A percentile compares a stretch with the other conserved stretches of the same genome.
phyloP scores from a whole-genome alignment of 371 early-diverging fungal genomes.

The Mortierella polycephala region DNA sequence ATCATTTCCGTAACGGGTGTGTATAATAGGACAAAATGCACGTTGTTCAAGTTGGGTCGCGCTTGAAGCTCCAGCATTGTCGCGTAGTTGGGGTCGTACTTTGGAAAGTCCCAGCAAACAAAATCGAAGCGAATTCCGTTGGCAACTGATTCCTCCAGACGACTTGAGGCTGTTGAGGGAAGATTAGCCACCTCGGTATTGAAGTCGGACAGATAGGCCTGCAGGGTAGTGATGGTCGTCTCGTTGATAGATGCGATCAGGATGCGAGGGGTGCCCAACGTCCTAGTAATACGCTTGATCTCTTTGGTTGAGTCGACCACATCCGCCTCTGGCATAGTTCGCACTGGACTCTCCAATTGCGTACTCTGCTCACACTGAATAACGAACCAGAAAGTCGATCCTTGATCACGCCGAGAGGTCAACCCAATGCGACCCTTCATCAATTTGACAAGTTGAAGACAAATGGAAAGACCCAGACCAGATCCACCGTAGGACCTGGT shows the following conservation, averaged over 20 bases:
- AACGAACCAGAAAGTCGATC: slow-evolving; percentile 58
- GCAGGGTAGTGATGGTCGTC: slow-evolving; percentile 30
- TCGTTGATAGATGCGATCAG: slow-evolving; percentile 48
- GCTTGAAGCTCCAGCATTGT: slow-evolving; percentile 44
- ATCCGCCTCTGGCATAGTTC: slow-evolving; percentile 15
- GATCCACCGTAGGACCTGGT: slow-evolving; percentile 64
- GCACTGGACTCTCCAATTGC: slow-evolving; percentile 7
- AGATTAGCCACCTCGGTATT: slow-evolving; percentile 47
- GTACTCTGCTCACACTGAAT: slow-evolving; percentile 41
- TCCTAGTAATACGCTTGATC: slow-evolving; percentile 52
- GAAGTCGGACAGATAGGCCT: slow-evolving; percentile 31
- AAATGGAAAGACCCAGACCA: slow-evolving; percentile 69
- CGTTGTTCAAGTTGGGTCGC: slow-evolving; percentile 33
- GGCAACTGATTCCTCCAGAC: slow-evolving; percentile 42
- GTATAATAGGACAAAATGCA: slow-evolving; percentile 46
- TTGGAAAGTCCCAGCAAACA: slow-evolving; percentile 55
- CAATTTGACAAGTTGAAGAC: slow-evolving; percentile 61
- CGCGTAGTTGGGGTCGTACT: slow-evolving; percentile 31
- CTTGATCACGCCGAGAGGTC: slow-evolving; percentile 45
- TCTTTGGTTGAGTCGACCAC: slow-evolving; percentile 44
- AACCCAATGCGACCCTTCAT: slow-evolving; percentile 67
- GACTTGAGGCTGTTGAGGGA: slow-evolving; percentile 36
- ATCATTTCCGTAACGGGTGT: slow-evolving; percentile 30
- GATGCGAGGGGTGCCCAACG: slow-evolving; percentile 43
- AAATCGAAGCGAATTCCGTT: slow-evolving; percentile 51